Evolutionary conservation across 768 basidiomycete species (phyloP).

Genomic region (Exsudoporus frostii): DNA sequence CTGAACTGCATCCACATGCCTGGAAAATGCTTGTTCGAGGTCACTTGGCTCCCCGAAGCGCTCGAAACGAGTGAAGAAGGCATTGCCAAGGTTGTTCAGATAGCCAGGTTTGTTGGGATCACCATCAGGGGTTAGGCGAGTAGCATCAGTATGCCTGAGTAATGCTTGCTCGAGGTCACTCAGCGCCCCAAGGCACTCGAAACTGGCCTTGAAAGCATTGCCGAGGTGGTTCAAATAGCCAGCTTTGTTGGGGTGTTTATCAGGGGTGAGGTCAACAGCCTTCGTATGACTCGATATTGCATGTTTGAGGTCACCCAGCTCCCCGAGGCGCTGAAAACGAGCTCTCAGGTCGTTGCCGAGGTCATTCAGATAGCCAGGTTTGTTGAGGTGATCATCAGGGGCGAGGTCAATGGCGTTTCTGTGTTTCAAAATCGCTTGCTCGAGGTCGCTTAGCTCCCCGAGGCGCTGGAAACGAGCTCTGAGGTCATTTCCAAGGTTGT

Average conservation of each 20-base stretch:
- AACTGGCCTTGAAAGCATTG: not conserved
- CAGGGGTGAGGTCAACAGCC: not conserved
- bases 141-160: not conserved
- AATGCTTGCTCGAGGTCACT: not conserved
- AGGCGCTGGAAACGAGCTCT: not conserved
- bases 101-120: not conserved
- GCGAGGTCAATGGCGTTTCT: not conserved
- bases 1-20: no score
- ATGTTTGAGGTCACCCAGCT: not conserved
- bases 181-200: not conserved
- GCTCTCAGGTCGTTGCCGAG: not conserved
- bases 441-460: not conserved
- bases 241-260: not conserved
- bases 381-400: not conserved
- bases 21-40: not conserved
- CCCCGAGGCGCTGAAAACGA: slow-evolving; percentile 1
- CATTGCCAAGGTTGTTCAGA: not conserved
- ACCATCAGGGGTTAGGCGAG: not conserved
- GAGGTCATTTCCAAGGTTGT: no score
- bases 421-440: not conserved
- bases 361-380: no score
- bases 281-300: not conserved
- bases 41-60: not conserved
- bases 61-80: not conserved
- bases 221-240: not conserved